Conservation (phyloP, 192 early-diverging fungal genomes). For the Coemansia sp. region DNA sequence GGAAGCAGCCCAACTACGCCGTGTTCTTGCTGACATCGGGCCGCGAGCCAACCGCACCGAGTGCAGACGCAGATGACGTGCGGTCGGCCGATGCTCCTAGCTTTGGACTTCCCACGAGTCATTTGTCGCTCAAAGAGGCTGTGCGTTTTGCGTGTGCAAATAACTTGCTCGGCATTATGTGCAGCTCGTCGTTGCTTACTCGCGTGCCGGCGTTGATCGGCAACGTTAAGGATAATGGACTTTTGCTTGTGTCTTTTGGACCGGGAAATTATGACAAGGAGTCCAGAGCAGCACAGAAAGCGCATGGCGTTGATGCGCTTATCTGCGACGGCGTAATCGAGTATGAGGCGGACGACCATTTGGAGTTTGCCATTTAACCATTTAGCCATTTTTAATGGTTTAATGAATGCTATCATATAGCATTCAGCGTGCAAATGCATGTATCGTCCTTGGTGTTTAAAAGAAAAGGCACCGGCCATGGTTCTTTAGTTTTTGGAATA, state of each 20-base stretch:
- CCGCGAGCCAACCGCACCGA: conserved; percentile 45
- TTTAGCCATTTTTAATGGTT: too few relatives aligned
- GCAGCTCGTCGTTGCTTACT: conserved; percentile 85
- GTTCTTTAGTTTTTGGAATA: too few relatives aligned
- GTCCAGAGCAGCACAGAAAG: conserved; percentile 72
- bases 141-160: conserved; percentile 90
- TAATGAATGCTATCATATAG: too few relatives aligned
- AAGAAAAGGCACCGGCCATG: too few relatives aligned
- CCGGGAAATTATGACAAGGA: conserved; percentile 64
- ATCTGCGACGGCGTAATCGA: conserved; percentile 67
- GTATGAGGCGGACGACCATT: conserved; percentile 40
- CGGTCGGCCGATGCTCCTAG: conserved; percentile 29
- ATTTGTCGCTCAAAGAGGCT: conserved; percentile 83
- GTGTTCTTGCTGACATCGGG: conserved; percentile 92
- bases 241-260: conserved; percentile 91
- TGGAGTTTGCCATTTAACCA: conserved; percentile 28
- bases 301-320: conserved; percentile 88
- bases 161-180: conserved; percentile 92
- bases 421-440: too few relatives aligned
- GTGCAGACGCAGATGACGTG: conserved; percentile 14
- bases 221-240: conserved; percentile 88
- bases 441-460: too few relatives aligned
- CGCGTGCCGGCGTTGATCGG: conserved; percentile 88
- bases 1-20: conserved; percentile 98
- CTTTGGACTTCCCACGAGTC: conserved; percentile 24